phyloP scores from a whole-genome alignment of 2,329 filamentous ascomycete genomes.

The Clarireedia paspali region DNA sequence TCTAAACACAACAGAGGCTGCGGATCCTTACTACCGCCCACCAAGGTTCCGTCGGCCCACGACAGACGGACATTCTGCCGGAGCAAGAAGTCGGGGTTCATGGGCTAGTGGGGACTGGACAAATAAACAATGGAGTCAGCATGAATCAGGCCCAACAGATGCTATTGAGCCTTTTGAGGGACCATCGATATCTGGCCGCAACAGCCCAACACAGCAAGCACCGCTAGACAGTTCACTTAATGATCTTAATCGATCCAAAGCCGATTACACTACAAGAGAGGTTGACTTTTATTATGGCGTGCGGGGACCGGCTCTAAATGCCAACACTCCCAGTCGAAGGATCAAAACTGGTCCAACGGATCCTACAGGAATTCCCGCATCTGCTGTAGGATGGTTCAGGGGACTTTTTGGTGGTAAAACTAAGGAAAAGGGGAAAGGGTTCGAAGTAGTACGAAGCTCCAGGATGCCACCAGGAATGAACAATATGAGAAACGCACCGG shows the following conservation, averaged over 20 bases:
- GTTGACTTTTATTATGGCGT: constrained; percentile 97
- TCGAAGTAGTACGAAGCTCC: constrained; percentile 89
- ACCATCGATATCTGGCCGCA: constrained; percentile 35
- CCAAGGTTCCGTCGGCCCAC: constrained; percentile 65
- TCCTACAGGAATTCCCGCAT: constrained; percentile 83
- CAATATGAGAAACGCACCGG: constrained; percentile 44
- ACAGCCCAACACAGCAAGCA: constrained; percentile 40
- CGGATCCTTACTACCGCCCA: constrained; percentile 83
- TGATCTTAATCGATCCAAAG: constrained; percentile 36
- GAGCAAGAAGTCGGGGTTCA: constrained; percentile 36
- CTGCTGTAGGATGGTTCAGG: constrained; percentile 84
- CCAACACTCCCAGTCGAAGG: constrained; percentile 72
- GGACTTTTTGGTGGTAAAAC: constrained; percentile 73
- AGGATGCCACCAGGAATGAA: constrained; percentile 71
- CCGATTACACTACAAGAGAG: constrained; percentile 88
- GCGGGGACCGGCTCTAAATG: constrained; percentile 77
- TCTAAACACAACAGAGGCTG: constrained; percentile 41
- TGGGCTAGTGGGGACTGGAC: constrained; percentile 39
- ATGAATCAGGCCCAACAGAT: constrained; percentile 27
- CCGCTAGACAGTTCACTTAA: constrained; percentile 19
- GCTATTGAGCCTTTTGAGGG: constrained; percentile 32
- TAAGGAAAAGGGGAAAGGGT: constrained; percentile 93
- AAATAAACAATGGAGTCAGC: constrained; percentile 32
- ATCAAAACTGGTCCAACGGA: constrained; percentile 92
- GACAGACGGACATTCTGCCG: constrained; percentile 38